A percentile compares a stretch with the other conserved stretches of the same genome.
phyloP scores from a whole-genome alignment of 176 grass and related monocot genomes.

The Oryza glaberrima region DNA sequence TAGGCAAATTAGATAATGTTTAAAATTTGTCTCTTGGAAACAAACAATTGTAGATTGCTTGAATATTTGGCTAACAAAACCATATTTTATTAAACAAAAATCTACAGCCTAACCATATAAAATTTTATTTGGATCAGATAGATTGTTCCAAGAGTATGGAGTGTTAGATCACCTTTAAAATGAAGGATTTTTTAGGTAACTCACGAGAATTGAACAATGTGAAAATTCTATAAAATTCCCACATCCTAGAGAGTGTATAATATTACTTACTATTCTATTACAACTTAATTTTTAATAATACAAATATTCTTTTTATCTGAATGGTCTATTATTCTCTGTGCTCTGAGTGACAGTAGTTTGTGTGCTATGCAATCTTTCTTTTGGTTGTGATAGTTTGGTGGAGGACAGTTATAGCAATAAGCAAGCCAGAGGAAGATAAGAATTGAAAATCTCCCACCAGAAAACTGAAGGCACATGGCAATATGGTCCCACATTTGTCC shows the following conservation, averaged over 20 bases:
- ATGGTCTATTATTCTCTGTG: neutral
- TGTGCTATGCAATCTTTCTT: neutral
- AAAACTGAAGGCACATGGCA: slow-evolving; percentile 44
- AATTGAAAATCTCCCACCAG: neutral
- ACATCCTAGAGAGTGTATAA: neutral
- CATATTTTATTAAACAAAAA: neutral
- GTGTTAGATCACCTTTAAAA: too few species aligned
- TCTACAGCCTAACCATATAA: neutral
- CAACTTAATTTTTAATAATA: neutral
- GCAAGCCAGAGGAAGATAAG: neutral
- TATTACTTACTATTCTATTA: neutral
- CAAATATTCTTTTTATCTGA: neutral
- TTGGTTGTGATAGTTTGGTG: slow-evolving; percentile 1
- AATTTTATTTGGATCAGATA: neutral
- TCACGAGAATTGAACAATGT: too few species aligned
- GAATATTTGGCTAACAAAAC: too few species aligned
- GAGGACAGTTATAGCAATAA: slow-evolving; percentile 45
- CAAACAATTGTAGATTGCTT: too few species aligned
- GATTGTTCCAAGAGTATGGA: neutral
- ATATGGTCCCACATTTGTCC: slow-evolving; percentile 26
- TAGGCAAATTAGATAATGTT: too few species aligned
- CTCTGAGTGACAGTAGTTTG: neutral
- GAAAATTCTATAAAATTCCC: too few species aligned
- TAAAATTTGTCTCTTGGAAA: too few species aligned
- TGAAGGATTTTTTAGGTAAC: too few species aligned